These are phyloP conservation scores for Astrothelium subdiscretum DNA, from an alignment of 495 filamentous ascomycete species.

Conservation along the genomic window DNA sequence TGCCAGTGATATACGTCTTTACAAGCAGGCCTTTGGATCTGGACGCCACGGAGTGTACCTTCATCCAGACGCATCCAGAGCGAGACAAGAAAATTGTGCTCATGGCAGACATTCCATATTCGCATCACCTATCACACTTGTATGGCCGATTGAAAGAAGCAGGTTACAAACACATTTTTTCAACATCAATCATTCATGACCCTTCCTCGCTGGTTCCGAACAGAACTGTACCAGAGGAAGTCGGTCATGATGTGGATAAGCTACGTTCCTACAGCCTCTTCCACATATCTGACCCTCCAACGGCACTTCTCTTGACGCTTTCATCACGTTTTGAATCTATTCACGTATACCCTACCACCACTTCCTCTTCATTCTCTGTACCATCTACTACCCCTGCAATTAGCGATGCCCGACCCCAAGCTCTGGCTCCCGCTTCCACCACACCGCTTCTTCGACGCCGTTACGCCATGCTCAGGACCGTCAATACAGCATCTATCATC, in stretches of 20 bases:
- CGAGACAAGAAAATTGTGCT: slow-evolving; percentile 56
- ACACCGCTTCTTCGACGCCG: slow-evolving; percentile 60
- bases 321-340: slow-evolving; percentile 68
- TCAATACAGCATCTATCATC: slow-evolving; percentile 70
- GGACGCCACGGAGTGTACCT: slow-evolving; percentile 44
- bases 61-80: slow-evolving; percentile 56
- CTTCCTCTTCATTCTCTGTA: slow-evolving; percentile 15
- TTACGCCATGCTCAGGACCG: slow-evolving; percentile 73
- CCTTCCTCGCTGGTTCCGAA: slow-evolving; percentile 81
- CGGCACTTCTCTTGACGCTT: slow-evolving; percentile 74
- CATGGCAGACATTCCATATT: slow-evolving; percentile 83
- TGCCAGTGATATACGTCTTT: slow-evolving; percentile 90
- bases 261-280: slow-evolving; percentile 69
- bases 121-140: slow-evolving; percentile 52
- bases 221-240: slow-evolving; percentile 47
- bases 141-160: slow-evolving; percentile 35
- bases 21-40: slow-evolving; percentile 56
- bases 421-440: slow-evolving; percentile 39
- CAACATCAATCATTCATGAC: slow-evolving; percentile 62
- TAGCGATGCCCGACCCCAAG: slow-evolving; percentile 16
- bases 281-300: slow-evolving; percentile 79
- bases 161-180: slow-evolving; percentile 60
- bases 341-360: slow-evolving; percentile 61
- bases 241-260: slow-evolving; percentile 35
- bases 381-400: not conserved